Base-by-base conservation (phyloP, 352 stramenopile species). In the Phytophthora macrochlamydospora region DNA sequence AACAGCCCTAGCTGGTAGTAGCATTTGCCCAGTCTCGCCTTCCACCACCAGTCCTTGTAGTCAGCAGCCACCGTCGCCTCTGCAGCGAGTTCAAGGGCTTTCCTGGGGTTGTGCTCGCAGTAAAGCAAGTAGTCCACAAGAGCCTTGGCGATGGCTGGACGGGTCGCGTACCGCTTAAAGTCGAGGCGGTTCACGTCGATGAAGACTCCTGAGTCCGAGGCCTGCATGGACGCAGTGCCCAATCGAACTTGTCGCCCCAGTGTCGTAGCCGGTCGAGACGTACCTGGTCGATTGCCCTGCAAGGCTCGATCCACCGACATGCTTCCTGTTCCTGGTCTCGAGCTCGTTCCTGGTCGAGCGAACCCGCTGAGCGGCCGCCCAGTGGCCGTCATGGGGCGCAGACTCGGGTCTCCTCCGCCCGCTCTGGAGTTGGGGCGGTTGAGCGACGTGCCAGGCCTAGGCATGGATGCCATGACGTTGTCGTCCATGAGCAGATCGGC, bases 21-120 rank as follows among this genome's bases (percentile, higher is more conserved):
- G 75, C 92, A 98, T 67, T 98, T 97, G 38, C 92, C 94, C 14
- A 98, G 67, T 7, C 92, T 80, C n/a, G 85, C 82, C 65, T 98
- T 98, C 94, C 94, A 98, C 90, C 91, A 98, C 94, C 94, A 98
- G 70, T 97, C 90, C 66, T 97, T 94, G 69, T 94, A 98, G 40
- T 96, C 89, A 3, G 78, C 81, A 5, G 78, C 87, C 24, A 94
- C 84, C 0, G 92, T 98, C 13, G 89, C 94, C 62, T 97, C 92
- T 2, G 93, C 90, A 29, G 91, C 92, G 7, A 98, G 81, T 68
- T 98, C 93, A 7, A 98, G 74, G 6, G 92, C 94, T 55, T 97
- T 98, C 48, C 92, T 74, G 3, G 92, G 85, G 62, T 98, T 98
- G 67, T 97, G 89, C 51, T 98, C 93, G 37, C 97, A 88, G 72